Conservation (phyloP, 192 early-diverging fungal species). For the Mortierella antarctica region DNA sequence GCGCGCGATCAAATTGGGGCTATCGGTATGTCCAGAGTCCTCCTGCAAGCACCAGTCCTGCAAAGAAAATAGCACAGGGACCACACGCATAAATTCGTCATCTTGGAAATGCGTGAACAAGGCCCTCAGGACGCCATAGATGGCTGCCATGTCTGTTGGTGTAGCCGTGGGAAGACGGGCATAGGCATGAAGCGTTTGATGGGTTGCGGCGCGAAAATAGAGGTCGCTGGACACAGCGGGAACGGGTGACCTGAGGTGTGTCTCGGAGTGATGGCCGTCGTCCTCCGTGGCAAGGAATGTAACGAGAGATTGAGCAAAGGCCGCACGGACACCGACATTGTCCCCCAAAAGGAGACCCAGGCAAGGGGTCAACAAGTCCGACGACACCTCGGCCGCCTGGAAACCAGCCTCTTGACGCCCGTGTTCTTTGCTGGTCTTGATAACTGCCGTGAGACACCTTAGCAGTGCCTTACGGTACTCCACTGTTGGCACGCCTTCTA, state of each 20-base stretch:
- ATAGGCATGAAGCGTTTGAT: slow-evolving; percentile 34
- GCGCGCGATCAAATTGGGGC: neutral
- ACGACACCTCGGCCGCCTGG: slow-evolving; percentile 25
- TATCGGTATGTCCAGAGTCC: neutral
- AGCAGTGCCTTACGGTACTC: slow-evolving; percentile 56
- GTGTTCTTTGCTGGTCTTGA: slow-evolving; percentile 53
- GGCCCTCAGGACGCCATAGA: slow-evolving; percentile 36
- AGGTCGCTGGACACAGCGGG: slow-evolving; percentile 28
- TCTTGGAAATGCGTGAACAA: slow-evolving; percentile 44
- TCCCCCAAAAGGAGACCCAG: slow-evolving; percentile 48
- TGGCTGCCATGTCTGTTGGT: slow-evolving; percentile 30
- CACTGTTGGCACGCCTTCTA: slow-evolving; percentile 56
- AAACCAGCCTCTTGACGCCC: slow-evolving; percentile 31
- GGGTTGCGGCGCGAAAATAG: slow-evolving; percentile 33
- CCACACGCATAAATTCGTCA: slow-evolving; percentile 45
- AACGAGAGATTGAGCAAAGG: slow-evolving; percentile 54
- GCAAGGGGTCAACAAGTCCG: slow-evolving; percentile 54
- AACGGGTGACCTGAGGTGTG: neutral
- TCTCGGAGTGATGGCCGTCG: slow-evolving; percentile 5
- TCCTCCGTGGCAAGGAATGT: slow-evolving; percentile 57
- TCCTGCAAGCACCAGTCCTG: slow-evolving; percentile 47
- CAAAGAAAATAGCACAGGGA: slow-evolving; percentile 42
- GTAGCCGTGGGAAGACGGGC: slow-evolving; percentile 26
- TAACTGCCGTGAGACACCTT: slow-evolving; percentile 59
- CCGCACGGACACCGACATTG: slow-evolving; percentile 45